A percentile compares a stretch with the other conserved stretches of the same genome.
Conservation (phyloP, 140 eudicot genomes). For the Bidens hawaiensis region DNA sequence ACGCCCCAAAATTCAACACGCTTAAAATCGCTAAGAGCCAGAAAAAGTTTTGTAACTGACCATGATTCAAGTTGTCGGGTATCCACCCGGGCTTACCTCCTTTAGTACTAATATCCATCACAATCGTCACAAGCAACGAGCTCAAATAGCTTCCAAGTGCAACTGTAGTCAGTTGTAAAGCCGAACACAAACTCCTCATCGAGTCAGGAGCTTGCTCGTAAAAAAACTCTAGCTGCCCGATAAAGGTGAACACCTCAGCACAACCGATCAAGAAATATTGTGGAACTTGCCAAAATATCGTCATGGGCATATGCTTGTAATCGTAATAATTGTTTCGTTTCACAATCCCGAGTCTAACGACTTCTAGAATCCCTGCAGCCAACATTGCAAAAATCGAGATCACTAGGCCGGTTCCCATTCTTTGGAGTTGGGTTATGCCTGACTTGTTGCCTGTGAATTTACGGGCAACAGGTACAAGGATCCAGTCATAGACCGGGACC, state of each 20-base stretch:
- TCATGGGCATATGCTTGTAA: constrained; percentile 46
- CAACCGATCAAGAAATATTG: constrained; percentile 78
- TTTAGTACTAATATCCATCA: constrained; percentile 45
- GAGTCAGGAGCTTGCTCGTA: constrained; percentile 91
- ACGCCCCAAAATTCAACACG: constrained; percentile 46
- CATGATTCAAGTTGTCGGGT: constrained; percentile 68
- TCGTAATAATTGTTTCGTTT: constrained; percentile 47
- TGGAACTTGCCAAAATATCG: constrained; percentile 81
- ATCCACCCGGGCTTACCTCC: constrained; percentile 73
- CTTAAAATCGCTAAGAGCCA: constrained; percentile 70
- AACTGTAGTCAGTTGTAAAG: constrained; percentile 54
- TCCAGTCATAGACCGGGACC: constrained; percentile 69
- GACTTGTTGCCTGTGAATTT: constrained; percentile 47
- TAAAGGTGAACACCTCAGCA: constrained; percentile 72
- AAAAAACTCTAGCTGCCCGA: constrained; percentile 74
- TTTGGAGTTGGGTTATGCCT: constrained; percentile 75
- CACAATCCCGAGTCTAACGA: constrained; percentile 49
- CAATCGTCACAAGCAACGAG: constrained; percentile 55
- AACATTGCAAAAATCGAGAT: constrained; percentile 68
- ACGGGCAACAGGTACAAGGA: constrained; percentile 60
- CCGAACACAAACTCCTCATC: constrained; percentile 85
- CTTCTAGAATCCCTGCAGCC: constrained; percentile 51
- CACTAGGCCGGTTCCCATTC: constrained; percentile 61
- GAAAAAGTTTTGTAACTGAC: constrained; percentile 58
- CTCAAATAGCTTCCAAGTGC: constrained; percentile 78